Percentiles rank a stretch among this genome's conserved stretches.
Evolutionary conservation across 495 filamentous ascomycete species (phyloP).

Genomic region (Aspergillus biplanus): DNA sequence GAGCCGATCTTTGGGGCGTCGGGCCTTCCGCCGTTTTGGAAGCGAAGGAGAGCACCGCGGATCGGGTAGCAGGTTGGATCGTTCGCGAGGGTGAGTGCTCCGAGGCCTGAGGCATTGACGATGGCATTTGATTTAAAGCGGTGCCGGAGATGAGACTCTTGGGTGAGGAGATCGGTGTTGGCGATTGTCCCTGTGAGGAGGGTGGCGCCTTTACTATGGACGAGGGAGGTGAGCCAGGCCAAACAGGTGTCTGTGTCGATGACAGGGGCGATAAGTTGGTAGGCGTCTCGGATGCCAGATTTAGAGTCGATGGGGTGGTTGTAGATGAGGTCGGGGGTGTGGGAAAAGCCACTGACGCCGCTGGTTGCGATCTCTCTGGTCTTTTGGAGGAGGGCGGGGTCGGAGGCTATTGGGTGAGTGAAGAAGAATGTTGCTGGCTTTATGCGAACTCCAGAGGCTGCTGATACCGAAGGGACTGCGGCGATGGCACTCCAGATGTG

Average conservation of each 20-base stretch:
- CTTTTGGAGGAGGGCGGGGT: conserved; percentile 1
- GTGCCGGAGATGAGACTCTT: conserved; percentile 40
- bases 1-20: conserved; percentile 50
- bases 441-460: conserved; percentile 1
- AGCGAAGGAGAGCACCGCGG: conserved; percentile 51
- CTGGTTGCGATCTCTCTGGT: background rate
- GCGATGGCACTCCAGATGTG: conserved; percentile 8
- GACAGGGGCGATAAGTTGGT: conserved; percentile 49
- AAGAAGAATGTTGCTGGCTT: conserved; percentile 14
- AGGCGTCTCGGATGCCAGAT: conserved; percentile 38
- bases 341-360: conserved; percentile 6
- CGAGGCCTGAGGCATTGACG: conserved; percentile 52
- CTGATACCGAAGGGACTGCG: background rate
- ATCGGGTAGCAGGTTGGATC: conserved; percentile 48
- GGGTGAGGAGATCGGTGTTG: conserved; percentile 36
- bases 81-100: conserved; percentile 35
- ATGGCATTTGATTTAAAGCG: conserved; percentile 48
- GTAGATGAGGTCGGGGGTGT: background rate
- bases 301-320: background rate
- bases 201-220: conserved; percentile 48
- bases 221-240: conserved; percentile 46
- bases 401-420: background rate
- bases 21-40: conserved; percentile 51
- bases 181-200: conserved; percentile 42
- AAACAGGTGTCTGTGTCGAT: conserved; percentile 57